phyloP scores from a whole-genome alignment of 169 alveolate genomes.

The Eimeria necatrix region DNA sequence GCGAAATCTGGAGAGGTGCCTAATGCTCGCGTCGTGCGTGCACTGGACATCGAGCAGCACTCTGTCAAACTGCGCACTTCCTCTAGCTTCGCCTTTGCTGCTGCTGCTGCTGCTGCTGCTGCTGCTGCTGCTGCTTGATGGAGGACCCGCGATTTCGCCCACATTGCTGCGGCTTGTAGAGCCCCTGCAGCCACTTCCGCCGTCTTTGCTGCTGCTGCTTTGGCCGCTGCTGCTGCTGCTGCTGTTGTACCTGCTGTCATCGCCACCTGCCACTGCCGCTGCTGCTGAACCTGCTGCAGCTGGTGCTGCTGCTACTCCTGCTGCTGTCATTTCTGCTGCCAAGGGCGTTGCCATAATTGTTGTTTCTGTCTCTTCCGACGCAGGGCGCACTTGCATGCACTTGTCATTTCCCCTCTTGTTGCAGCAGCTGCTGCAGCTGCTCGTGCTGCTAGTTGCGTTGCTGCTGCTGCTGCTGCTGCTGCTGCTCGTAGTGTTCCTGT shows the following conservation, averaged over 20 bases:
- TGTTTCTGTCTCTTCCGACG: background rate
- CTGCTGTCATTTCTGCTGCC: background rate
- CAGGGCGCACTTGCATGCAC: background rate
- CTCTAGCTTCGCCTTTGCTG: background rate
- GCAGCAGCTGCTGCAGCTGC: background rate
- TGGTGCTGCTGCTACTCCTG: conserved; percentile 1
- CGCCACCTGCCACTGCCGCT: background rate
- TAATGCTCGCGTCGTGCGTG: conserved; percentile 86
- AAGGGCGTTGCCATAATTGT: background rate
- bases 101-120: background rate
- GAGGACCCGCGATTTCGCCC: background rate
- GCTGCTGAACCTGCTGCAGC: conserved; percentile 38
- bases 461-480: conserved; percentile 15
- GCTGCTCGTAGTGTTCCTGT: background rate
- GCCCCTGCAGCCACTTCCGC: background rate
- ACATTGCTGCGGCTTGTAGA: background rate
- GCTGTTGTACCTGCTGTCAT: background rate
- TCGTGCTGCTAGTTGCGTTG: background rate
- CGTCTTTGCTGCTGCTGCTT: background rate
- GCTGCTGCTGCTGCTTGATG: background rate
- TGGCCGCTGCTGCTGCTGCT: conserved; percentile 39
- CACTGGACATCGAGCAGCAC: conserved; percentile 87
- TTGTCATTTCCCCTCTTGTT: background rate
- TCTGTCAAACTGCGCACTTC: conserved; percentile 78
- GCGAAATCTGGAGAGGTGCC: conserved; percentile 77